phyloP scores from a whole-genome alignment of 176 grass and related monocot genomes.

The Oryza nivara region DNA sequence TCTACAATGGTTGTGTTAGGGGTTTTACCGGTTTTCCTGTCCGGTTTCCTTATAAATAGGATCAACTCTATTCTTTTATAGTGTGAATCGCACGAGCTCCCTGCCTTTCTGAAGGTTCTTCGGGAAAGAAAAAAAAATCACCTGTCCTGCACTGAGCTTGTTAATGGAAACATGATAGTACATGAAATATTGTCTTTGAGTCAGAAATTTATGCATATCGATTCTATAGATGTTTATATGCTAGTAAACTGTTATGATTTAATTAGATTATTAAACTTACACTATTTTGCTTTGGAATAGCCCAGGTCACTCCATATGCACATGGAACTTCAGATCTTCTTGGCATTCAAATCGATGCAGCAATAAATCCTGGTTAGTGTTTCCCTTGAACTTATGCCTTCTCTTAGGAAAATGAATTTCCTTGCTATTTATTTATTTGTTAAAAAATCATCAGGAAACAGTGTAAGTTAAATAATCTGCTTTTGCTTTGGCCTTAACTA shows the following conservation, averaged over 20 bases:
- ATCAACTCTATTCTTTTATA: too few species aligned
- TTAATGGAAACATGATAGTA: slow-evolving; percentile 4
- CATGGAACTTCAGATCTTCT: slow-evolving; percentile 96
- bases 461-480: slow-evolving; percentile 21
- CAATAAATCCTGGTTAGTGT: slow-evolving; percentile 86
- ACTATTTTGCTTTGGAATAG: slow-evolving; percentile 53
- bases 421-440: background rate
- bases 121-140: background rate
- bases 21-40: too few species aligned
- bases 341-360: slow-evolving; percentile 99
- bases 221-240: slow-evolving; percentile 23
- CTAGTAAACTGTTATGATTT: slow-evolving; percentile 26
- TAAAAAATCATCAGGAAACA: background rate
- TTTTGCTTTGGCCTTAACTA: slow-evolving; percentile 20
- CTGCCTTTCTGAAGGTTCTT: too few species aligned
- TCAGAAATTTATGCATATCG: background rate
- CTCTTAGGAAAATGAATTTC: background rate
- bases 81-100: too few species aligned
- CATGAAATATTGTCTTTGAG: slow-evolving; percentile 18
- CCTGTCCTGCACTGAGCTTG: slow-evolving; percentile 12
- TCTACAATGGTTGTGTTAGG: too few species aligned
- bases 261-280: slow-evolving; percentile 40
- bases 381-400: slow-evolving; percentile 19
- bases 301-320: slow-evolving; percentile 96
- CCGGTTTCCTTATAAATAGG: too few species aligned